A percentile compares a stretch with the other conserved stretches of the same genome.
Evolutionary conservation across 176 grass and related monocot species (phyloP).

Genomic region (Musa schizocarpa): DNA sequence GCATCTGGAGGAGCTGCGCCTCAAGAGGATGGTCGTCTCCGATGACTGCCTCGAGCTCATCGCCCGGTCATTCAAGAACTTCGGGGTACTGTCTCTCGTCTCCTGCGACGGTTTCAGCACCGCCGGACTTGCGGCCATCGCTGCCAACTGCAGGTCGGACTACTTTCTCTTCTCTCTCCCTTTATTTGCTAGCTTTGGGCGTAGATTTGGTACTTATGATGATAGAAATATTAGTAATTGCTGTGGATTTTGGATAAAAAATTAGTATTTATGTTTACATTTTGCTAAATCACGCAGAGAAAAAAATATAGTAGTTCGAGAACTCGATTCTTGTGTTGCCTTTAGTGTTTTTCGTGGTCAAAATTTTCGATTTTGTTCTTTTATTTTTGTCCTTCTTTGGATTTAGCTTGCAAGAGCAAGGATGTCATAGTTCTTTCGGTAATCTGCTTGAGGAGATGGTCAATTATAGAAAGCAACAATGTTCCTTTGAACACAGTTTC

Average conservation of each 20-base stretch:
- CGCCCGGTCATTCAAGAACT: constrained; percentile 54
- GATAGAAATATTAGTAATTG: not conserved
- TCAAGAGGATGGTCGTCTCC: constrained; percentile 70
- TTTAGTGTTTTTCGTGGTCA: not conserved
- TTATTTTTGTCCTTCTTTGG: not conserved
- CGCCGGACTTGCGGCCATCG: constrained; percentile 50
- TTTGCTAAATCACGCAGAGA: not conserved
- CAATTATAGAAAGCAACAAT: not conserved
- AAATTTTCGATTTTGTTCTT: not conserved
- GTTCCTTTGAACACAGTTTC: not conserved
- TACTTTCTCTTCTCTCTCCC: not conserved
- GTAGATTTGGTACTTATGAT: not conserved
- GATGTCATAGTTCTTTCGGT: not conserved
- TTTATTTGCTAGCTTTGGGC: not conserved
- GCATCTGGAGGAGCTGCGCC: constrained; percentile 61
- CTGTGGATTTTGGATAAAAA: not conserved
- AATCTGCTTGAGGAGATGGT: not conserved
- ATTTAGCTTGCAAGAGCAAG: not conserved
- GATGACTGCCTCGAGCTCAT: constrained; percentile 74
- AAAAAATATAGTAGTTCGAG: not conserved
- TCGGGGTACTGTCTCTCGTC: constrained; percentile 48
- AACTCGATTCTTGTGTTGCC: not conserved
- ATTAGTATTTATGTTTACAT: not conserved
- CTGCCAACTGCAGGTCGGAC: constrained; percentile 55
- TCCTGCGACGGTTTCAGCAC: constrained; percentile 72